phyloP scores from a whole-genome alignment of 352 stramenopile genomes.

The Phytophthora pini region DNA sequence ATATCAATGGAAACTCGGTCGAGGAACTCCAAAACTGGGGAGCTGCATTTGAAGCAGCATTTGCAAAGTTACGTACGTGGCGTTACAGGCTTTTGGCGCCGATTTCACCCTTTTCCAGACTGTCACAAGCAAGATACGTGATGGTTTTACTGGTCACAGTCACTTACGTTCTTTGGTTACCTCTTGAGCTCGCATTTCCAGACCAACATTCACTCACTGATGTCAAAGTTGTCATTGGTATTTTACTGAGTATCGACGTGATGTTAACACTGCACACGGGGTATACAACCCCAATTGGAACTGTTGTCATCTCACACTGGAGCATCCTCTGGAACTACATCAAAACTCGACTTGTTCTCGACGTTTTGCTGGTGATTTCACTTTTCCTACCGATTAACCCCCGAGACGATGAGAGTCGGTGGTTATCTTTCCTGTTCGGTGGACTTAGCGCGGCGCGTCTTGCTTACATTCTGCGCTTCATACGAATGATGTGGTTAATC shows the following conservation, averaged over 20 bases:
- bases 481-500: constrained; percentile 37
- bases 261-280: constrained; percentile 45
- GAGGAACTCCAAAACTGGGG: background rate
- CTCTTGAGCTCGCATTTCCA: constrained; percentile 48
- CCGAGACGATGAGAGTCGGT: background rate
- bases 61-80: too few species aligned
- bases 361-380: constrained; percentile 23
- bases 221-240: constrained; percentile 3
- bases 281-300: constrained; percentile 34
- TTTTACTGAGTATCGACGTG: constrained; percentile 33
- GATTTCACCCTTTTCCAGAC: constrained; percentile 42
- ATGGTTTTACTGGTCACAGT: constrained; percentile 35
- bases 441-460: constrained; percentile 24
- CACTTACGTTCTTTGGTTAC: constrained; percentile 44
- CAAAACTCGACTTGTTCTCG: constrained; percentile 30
- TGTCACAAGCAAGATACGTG: constrained; percentile 31
- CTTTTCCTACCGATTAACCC: constrained; percentile 4
- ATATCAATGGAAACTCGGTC: too few species aligned
- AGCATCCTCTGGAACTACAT: constrained; percentile 37
- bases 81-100: constrained; percentile 12
- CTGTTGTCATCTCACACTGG: constrained; percentile 26
- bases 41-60: too few species aligned
- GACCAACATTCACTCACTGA: background rate
- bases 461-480: constrained; percentile 28
- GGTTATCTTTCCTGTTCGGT: constrained; percentile 8